A percentile compares a stretch with the other conserved stretches of the same genome.
Conservation (phyloP, 192 early-diverging fungal species). For the Backusella liffmaniae region DNA sequence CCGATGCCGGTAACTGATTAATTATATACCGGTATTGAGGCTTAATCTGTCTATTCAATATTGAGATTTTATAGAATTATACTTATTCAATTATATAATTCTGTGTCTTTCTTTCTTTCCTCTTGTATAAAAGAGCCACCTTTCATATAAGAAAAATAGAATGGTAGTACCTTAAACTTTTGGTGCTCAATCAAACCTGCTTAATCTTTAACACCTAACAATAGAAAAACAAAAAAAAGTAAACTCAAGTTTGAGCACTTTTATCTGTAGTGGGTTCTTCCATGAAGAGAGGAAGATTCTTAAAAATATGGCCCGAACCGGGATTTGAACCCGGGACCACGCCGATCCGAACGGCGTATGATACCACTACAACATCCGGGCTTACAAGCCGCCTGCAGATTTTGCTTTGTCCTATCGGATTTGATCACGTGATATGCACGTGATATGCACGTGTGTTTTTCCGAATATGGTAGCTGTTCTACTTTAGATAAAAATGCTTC, state of each 20-base stretch:
- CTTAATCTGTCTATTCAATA: too few species aligned
- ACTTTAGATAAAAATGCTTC: not conserved
- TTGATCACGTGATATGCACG: not conserved
- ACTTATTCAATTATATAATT: too few species aligned
- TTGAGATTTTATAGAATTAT: too few species aligned
- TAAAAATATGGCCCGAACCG: conserved; percentile 43
- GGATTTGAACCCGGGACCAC: conserved; percentile 58
- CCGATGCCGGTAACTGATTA: too few species aligned
- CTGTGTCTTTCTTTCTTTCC: too few species aligned
- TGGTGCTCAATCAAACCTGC: too few species aligned
- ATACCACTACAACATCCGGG: conserved; percentile 51
- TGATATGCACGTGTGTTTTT: not conserved
- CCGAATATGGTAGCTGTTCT: not conserved
- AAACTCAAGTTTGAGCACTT: not conserved
- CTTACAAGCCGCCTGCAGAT: not conserved
- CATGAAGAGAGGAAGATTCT: not conserved
- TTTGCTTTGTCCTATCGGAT: not conserved
- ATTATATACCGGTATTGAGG: too few species aligned
- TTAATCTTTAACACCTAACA: too few species aligned
- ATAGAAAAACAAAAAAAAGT: not conserved
- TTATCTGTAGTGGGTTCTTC: not conserved
- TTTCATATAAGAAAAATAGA: too few species aligned
- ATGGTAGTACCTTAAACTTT: too few species aligned
- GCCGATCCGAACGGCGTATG: conserved; percentile 53
- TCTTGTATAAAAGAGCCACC: too few species aligned